Conservation (phyloP, 305 asterid genomes). For the Fraxinus baroniana region DNA sequence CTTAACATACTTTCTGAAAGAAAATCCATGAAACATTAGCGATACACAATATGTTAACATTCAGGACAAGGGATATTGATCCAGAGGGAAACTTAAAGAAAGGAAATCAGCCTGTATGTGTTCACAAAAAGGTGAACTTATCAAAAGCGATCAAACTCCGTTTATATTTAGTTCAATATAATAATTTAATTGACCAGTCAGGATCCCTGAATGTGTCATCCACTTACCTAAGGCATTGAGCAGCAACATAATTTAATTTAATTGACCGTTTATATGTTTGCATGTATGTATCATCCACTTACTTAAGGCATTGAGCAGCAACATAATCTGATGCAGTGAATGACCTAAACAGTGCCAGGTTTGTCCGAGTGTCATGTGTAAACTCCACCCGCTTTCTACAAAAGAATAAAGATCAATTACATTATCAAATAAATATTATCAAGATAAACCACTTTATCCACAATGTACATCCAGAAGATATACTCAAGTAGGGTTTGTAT, state of each 20-base stretch:
- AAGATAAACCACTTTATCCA: background rate
- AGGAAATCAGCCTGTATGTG: background rate
- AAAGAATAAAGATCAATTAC: constrained; percentile 21
- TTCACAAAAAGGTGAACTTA: background rate
- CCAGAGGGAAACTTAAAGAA: background rate
- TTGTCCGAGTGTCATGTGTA: constrained; percentile 74
- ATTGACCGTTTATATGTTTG: too few relatives aligned
- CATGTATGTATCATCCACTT: constrained; percentile 17
- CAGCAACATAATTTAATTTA: too few relatives aligned
- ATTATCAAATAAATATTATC: constrained; percentile 12
- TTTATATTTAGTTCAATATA: background rate
- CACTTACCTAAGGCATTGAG: too few relatives aligned
- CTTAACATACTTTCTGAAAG: background rate
- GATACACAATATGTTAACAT: background rate
- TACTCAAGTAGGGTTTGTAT: constrained; percentile 11
- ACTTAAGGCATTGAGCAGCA: constrained; percentile 93
- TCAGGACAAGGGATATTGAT: background rate
- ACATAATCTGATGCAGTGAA: constrained; percentile 88
- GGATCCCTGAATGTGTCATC: background rate
- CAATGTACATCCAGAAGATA: constrained; percentile 1
- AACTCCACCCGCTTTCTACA: constrained; percentile 57
- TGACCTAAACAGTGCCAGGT: constrained; percentile 76
- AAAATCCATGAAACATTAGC: background rate
- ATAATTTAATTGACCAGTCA: background rate
- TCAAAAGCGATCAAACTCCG: background rate